A percentile compares a stretch with the other conserved stretches of the same genome.
phyloP scores from a whole-genome alignment of 306 rosid genomes.

The Glycyrrhiza uralensis region DNA sequence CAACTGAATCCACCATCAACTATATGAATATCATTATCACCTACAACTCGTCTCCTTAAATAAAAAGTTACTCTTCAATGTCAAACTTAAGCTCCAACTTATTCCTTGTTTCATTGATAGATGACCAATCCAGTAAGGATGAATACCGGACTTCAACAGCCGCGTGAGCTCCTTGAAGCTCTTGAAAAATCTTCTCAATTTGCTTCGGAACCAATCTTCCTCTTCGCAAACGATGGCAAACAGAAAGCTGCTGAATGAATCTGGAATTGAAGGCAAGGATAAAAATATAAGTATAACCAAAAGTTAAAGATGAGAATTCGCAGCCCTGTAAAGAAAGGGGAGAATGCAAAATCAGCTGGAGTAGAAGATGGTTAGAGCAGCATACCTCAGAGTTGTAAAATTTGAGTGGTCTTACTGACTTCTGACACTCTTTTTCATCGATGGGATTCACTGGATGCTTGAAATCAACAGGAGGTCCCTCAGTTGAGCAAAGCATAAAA shows the following conservation, averaged over 20 bases:
- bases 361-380: neutral
- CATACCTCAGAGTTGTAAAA: conserved; percentile 93
- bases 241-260: conserved; percentile 95
- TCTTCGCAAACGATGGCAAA: conserved; percentile 86
- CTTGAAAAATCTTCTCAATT: conserved; percentile 34
- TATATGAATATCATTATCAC: conserved; percentile 13
- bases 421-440: conserved; percentile 43
- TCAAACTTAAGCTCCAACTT: conserved; percentile 40
- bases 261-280: conserved; percentile 39
- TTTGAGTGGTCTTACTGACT: conserved; percentile 54
- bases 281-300: neutral
- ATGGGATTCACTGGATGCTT: conserved; percentile 86
- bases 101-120: conserved; percentile 37
- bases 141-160: conserved; percentile 25
- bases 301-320: neutral
- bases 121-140: conserved; percentile 22
- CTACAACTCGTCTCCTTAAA: conserved; percentile 35
- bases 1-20: conserved; percentile 28
- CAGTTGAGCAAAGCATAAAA: conserved; percentile 98
- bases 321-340: neutral
- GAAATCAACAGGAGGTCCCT: conserved; percentile 88
- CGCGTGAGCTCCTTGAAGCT: conserved; percentile 27
- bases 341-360: neutral
- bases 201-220: conserved; percentile 60
- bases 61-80: conserved; percentile 28